Conservation (phyloP, 352 stramenopile species). For the Phytophthora cryptogea region DNA sequence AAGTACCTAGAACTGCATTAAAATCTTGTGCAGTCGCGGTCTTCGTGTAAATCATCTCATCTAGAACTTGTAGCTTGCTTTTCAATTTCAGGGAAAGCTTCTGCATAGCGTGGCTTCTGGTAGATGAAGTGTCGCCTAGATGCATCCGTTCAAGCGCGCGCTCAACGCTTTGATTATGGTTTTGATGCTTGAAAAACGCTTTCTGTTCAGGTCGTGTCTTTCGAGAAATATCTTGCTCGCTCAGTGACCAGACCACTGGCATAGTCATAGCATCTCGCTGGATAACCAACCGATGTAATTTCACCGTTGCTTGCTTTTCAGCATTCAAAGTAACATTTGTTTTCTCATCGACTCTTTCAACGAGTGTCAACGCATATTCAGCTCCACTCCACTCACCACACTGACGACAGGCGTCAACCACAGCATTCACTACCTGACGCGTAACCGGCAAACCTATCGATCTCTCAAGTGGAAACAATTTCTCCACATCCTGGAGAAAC, state of each 20-base stretch:
- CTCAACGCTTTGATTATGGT: conserved; percentile 28
- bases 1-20: conserved; percentile 43
- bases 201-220: conserved; percentile 23
- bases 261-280: conserved; percentile 23
- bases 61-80: conserved; percentile 36
- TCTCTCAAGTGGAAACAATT: conserved; percentile 8
- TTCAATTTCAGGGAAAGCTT: conserved; percentile 33
- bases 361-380: conserved; percentile 19
- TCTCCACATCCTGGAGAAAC: conserved; percentile 33
- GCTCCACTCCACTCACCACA: conserved; percentile 42
- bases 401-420: conserved; percentile 60
- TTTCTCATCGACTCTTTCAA: conserved; percentile 7
- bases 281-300: conserved; percentile 20
- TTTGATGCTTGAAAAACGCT: conserved; percentile 24
- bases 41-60: conserved; percentile 36
- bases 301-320: conserved; percentile 6
- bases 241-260: conserved; percentile 28
- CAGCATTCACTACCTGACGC: conserved; percentile 37
- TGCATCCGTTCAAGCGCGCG: conserved; percentile 22
- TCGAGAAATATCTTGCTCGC: conserved; percentile 24
- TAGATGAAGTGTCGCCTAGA: neutral
- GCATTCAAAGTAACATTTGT: neutral
- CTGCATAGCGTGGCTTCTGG: conserved; percentile 11
- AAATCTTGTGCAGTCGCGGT: conserved; percentile 34
- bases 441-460: conserved; percentile 20